phyloP scores from a whole-genome alignment of 805 yeast genomes.

The Myxozyma vanderwaltii region DNA sequence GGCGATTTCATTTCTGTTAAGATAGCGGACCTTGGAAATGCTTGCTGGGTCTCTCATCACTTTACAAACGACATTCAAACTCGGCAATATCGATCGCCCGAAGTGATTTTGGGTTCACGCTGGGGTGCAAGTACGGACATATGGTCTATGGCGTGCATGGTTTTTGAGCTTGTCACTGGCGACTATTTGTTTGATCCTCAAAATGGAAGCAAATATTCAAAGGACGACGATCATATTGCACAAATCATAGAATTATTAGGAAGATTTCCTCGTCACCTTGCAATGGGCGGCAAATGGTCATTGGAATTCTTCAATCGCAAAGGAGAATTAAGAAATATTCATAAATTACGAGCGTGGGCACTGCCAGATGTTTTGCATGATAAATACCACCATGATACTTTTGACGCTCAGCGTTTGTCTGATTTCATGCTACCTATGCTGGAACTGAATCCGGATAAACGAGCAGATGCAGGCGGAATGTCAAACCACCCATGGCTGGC shows the following conservation, averaged over 20 bases:
- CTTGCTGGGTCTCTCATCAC: conserved; percentile 78
- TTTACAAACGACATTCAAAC: conserved; percentile 90
- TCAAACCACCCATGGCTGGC: conserved; percentile 80
- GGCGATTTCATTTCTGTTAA: conserved; percentile 69
- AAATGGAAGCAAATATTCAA: conserved; percentile 57
- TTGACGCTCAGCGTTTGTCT: conserved; percentile 71
- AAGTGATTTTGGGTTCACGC: conserved; percentile 70
- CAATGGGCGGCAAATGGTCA: conserved; percentile 63
- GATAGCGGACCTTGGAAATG: conserved; percentile 92
- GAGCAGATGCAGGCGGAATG: conserved; percentile 97
- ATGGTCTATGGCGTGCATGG: conserved; percentile 93
- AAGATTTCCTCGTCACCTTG: conserved; percentile 59
- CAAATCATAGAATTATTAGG: conserved; percentile 87
- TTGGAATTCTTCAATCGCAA: conserved; percentile 62
- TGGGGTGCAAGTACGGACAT: conserved; percentile 97
- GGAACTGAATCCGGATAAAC: conserved; percentile 66
- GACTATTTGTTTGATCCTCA: conserved; percentile 93
- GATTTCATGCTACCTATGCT: conserved; percentile 86
- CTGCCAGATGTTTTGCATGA: conserved; percentile 77
- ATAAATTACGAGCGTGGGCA: conserved; percentile 87
- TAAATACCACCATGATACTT: conserved; percentile 72
- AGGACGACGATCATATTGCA: conserved; percentile 95
- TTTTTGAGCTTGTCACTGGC: conserved; percentile 90
- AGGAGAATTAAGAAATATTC: conserved; percentile 75
- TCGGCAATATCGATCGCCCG: conserved; percentile 91